These are phyloP conservation scores for Clitocybe nebularis DNA, from an alignment of 1,284 basidiomycete genomes.

Conservation along the genomic window DNA sequence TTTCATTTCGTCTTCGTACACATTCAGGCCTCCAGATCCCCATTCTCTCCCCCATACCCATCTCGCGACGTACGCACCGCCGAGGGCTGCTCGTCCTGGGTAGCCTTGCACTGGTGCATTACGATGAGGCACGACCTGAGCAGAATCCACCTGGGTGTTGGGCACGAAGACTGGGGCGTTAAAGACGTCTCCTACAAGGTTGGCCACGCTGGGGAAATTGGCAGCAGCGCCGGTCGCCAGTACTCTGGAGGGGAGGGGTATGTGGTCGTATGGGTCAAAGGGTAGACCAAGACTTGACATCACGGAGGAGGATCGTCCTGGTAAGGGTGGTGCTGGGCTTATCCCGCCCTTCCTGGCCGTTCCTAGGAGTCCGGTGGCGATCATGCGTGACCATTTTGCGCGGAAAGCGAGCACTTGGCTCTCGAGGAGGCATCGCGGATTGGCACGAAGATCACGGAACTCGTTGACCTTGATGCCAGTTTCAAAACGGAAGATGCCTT, in stretches of 20 bases:
- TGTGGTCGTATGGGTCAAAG: constrained; percentile 72
- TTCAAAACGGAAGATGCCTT: constrained; percentile 84
- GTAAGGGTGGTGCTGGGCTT: constrained; percentile 30
- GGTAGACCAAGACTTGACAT: constrained; percentile 55
- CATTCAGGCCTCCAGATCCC: constrained; percentile 44
- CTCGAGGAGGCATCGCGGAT: constrained; percentile 78
- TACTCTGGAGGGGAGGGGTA: constrained; percentile 57
- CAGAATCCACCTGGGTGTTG: constrained; percentile 67
- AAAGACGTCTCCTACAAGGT: constrained; percentile 75
- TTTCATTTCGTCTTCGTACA: constrained; percentile 75
- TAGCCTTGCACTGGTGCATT: constrained; percentile 68
- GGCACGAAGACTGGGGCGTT: constrained; percentile 73
- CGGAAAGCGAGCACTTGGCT: constrained; percentile 75
- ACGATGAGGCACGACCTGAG: constrained; percentile 65
- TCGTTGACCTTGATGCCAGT: constrained; percentile 80
- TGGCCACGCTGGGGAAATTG: constrained; percentile 78
- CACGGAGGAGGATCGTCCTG: constrained; percentile 27
- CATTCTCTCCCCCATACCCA: constrained; percentile 78
- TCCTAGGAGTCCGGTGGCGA: constrained; percentile 54
- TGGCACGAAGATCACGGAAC: constrained; percentile 79
- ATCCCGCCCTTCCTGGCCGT: constrained; percentile 29
- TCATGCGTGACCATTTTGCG: constrained; percentile 71
- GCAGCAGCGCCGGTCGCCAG: constrained; percentile 72
- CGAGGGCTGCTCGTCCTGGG: constrained; percentile 63
- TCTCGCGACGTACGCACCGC: constrained; percentile 70